phyloP scores from a whole-genome alignment of 345 rosid genomes.

The Mercurialis annua region DNA sequence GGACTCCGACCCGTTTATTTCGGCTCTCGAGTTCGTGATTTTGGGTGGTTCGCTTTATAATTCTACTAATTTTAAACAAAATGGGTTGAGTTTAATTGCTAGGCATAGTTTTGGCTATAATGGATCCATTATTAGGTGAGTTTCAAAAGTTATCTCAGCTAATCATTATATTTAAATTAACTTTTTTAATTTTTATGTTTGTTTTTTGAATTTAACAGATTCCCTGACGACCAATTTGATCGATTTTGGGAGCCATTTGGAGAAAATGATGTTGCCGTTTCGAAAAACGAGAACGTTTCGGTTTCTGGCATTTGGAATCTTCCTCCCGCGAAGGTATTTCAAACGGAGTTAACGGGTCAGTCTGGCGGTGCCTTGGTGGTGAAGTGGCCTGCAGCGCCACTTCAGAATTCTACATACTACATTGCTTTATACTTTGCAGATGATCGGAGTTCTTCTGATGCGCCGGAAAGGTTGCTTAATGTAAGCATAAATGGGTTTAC shows the following conservation, averaged over 20 bases:
- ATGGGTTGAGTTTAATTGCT: conserved; percentile 57
- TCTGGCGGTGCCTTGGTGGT: conserved; percentile 47
- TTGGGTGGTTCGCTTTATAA: conserved; percentile 60
- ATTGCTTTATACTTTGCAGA: conserved; percentile 84
- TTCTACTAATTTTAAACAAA: conserved; percentile 50
- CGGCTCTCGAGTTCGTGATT: conserved; percentile 71
- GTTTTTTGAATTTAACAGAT: conserved; percentile 36
- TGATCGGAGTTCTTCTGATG: conserved; percentile 34
- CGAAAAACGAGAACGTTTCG: conserved; percentile 47
- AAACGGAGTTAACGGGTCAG: conserved; percentile 47
- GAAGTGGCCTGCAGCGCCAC: conserved; percentile 61
- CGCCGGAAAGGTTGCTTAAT: conserved; percentile 46
- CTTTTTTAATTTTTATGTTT: conserved; percentile 7
- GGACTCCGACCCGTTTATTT: conserved; percentile 79
- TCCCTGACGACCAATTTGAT: conserved; percentile 75
- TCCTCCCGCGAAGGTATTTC: conserved; percentile 74
- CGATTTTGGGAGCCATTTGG: conserved; percentile 76
- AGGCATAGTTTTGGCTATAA: conserved; percentile 72
- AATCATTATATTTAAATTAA: background rate
- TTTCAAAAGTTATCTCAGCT: background rate
- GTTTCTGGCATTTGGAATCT: conserved; percentile 89
- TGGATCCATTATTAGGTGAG: conserved; percentile 56
- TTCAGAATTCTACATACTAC: conserved; percentile 42
- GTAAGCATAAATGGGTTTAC: conserved; percentile 54
- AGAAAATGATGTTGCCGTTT: conserved; percentile 18